Evolutionary conservation across 306 rosid genomes (phyloP).

Genomic region (Dryas drummondii): DNA sequence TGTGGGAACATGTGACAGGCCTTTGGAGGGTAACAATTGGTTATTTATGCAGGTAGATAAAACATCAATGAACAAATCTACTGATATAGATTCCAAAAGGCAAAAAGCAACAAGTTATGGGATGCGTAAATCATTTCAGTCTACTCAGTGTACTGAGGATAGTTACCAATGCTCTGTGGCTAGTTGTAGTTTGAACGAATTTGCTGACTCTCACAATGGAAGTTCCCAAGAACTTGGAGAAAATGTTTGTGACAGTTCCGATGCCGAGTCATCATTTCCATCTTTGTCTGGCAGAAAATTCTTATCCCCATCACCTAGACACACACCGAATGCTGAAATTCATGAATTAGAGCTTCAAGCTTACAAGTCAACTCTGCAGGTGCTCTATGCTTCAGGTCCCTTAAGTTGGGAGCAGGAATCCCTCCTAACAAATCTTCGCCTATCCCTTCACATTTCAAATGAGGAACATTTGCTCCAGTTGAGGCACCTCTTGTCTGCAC

Average conservation of each 20-base stretch:
- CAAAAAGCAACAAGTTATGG: not conserved
- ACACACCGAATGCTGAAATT: conserved; percentile 9
- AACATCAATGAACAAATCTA: conserved; percentile 1
- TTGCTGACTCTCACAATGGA: not conserved
- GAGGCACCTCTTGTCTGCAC: conserved; percentile 28
- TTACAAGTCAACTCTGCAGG: conserved; percentile 27
- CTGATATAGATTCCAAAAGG: not conserved
- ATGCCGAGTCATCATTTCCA: conserved; percentile 26
- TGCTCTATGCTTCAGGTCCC: conserved; percentile 35
- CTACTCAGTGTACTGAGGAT: conserved; percentile 6
- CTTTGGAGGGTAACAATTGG: not conserved
- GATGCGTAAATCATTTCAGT: conserved; percentile 2
- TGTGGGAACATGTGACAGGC: conserved; percentile 2
- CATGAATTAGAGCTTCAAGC: conserved; percentile 33
- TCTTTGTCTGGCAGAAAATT: conserved; percentile 1
- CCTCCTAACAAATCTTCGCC: conserved; percentile 35
- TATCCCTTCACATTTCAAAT: conserved; percentile 29
- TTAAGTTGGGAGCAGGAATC: conserved; percentile 40
- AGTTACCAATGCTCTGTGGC: conserved; percentile 31
- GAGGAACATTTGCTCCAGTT: conserved; percentile 34
- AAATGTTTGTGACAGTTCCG: conserved; percentile 2
- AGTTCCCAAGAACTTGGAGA: not conserved
- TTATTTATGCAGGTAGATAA: not conserved
- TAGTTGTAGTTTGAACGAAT: conserved; percentile 28
- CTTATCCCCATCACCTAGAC: not conserved